Evolutionary conservation across 805 yeast genomes (phyloP).

Genomic region (Candida michaelii): DNA sequence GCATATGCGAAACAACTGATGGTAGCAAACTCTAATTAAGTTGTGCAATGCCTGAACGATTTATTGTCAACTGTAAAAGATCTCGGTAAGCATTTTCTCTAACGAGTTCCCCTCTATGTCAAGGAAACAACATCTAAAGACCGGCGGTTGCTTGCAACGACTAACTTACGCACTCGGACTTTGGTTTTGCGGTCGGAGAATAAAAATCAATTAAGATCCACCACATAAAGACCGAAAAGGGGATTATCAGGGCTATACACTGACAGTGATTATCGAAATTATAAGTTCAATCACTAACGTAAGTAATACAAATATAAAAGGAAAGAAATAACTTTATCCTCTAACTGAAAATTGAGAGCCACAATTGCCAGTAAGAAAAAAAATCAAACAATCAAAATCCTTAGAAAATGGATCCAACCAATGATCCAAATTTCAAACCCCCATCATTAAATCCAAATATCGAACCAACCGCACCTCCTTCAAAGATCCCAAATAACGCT

Average conservation of each 20-base stretch:
- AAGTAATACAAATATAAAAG: too few species aligned
- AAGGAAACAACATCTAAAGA: neutral
- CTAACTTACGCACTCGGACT: slow-evolving; percentile 5
- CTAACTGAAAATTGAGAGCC: too few species aligned
- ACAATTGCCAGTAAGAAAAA: too few species aligned
- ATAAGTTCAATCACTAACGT: too few species aligned
- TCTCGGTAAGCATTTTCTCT: too few species aligned
- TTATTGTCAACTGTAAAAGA: too few species aligned
- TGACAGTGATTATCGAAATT: too few species aligned
- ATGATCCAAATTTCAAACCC: slow-evolving; percentile 87
- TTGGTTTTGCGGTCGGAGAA: slow-evolving; percentile 7
- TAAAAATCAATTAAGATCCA: neutral
- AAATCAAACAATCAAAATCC: neutral
- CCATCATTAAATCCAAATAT: slow-evolving; percentile 66
- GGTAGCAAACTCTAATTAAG: too few species aligned
- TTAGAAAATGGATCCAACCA: slow-evolving; percentile 75
- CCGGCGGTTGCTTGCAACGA: neutral
- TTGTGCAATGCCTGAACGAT: too few species aligned
- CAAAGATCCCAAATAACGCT: slow-evolving; percentile 66
- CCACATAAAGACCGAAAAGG: neutral
- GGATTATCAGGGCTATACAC: too few species aligned
- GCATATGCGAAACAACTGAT: neutral
- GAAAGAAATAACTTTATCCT: too few species aligned
- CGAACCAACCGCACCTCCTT: slow-evolving; percentile 66
- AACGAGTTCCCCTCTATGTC: neutral